Percentiles rank a stretch among this genome's conserved stretches.
Evolutionary conservation across 441 rosid species (phyloP).

Genomic region (Sinapis alba): DNA sequence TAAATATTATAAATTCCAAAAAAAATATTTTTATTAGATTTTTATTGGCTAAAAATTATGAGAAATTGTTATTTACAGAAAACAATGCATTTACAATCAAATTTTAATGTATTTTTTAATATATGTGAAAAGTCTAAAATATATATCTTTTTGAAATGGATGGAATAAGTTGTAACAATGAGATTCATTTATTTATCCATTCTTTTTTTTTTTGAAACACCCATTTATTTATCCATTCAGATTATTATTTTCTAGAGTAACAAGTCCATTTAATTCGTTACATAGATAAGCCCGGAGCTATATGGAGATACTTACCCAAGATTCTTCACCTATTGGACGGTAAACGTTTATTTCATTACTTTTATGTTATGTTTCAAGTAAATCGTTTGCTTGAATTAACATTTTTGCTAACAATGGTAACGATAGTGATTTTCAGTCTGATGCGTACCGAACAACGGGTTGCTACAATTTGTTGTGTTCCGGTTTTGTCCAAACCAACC

Average conservation of each 20-base stretch:
- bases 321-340: conserved; percentile 46
- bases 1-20: no score
- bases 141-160: no score
- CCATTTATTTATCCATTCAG: not conserved
- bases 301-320: conserved; percentile 42
- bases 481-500: conserved; percentile 95
- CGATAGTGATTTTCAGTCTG: conserved; percentile 47
- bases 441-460: conserved; percentile 94
- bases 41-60: no score
- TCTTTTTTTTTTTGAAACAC: no score
- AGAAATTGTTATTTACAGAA: no score
- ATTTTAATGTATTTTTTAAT: no score
- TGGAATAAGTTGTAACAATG: not conserved
- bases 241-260: not conserved
- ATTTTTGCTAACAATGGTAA: conserved; percentile 21
- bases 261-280: not conserved
- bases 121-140: no score
- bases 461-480: conserved; percentile 96
- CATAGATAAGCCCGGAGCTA: conserved; percentile 40
- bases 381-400: conserved; percentile 15
- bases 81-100: no score
- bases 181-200: not conserved
- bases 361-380: not conserved
- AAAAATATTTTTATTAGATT: no score
- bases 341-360: conserved; percentile 5